Base-by-base conservation (phyloP, 805 yeast genomes). In the Yamadazyma sp. region DNA sequence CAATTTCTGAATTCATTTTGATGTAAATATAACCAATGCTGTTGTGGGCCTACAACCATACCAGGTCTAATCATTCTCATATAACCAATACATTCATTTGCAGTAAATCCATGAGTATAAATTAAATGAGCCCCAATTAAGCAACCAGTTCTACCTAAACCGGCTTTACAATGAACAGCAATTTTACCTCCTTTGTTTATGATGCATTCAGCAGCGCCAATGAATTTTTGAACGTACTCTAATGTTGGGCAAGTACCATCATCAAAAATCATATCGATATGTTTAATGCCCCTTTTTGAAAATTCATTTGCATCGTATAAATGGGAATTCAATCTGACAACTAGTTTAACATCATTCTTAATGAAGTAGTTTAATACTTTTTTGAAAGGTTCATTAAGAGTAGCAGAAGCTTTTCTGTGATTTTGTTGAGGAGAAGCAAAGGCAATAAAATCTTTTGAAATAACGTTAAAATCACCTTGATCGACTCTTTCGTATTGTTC, bases 1-100 rank as follows among this genome's bases (percentile, higher is more conserved):
- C 98, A 93, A 52, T 88, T 96, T 52, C 97, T 75, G 60, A 93
- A 93, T 48, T 89, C 96, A 58, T 87, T 82, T 60, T 93, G 98
- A 57, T 93, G 96, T 44, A 93, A 73, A 55, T 93, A 93, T 40
- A 93, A 71, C 98, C 98, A 93, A 65, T 93, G 98, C 58, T 93
- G 98, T 60, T 93, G 98, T 2, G 98, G 98, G 0, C 98, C 98
- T 20, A 93, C 98, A n/a, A 93, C 97, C 98, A 93, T 93, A 27
- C 98, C 98, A 0, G 98, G 98, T 48, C 98, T 77, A 44, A 93
- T 73, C 76, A 93, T 85, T 58, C 98, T 75, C 91, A 93, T 85
- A 55, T 88, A 93, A 1, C 91, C 96, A 50, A 93, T 93, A 60
- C 96, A 93, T 60, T 93, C 98, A 56, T 77, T 84, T 3, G 98